Base-by-base conservation (phyloP, 306 rosid genomes). In the Luffa acutangula region DNA sequence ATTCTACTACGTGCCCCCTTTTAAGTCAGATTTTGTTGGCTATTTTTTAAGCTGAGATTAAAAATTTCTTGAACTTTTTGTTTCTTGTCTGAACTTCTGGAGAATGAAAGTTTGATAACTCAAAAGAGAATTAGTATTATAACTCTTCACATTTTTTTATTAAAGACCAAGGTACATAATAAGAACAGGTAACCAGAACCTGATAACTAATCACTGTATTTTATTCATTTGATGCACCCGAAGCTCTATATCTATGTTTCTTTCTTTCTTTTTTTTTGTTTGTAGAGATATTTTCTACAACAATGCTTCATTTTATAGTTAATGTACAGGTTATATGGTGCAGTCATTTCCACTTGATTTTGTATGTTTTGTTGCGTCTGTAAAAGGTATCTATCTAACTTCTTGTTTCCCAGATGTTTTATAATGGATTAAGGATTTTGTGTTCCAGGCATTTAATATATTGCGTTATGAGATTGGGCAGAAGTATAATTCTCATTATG, bases 401-500 rank as follows among this genome's bases (percentile, higher is more conserved):
- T 85, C 84, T 81, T 77, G 86, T 87, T 85, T 84, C 85, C 49
- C 80, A 86, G 54, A 78, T 79, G 53, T 84, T 85, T 76, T 84
- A 52, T 83, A 83, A 83, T 83, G 80, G 84, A 85, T 63, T 82
- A 83, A 82, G 83, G 85, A 83, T 81, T 79, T 82, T 85, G 78
- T 87, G 87, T 95, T 90, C 87, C 96, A 95, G 99, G 93, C 90
- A 79, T 96, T 91, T 83, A 90, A 90, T 76, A 17, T 96, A 83
- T 87, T 96, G 88, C 93, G 93, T 77, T 91, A 96, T 84, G 85
- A 88, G 85, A 64, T 91, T 15, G 97, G 97, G 66, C 98, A 93
- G 87, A 93, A 34, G 87, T 96, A 96, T 81, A 75, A 75, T 79
- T 84, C 97, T 82, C 99, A 96, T 77, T 90, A 86, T 70, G 97